These are phyloP conservation scores for Elsinoe ampelina DNA, from an alignment of 2,329 filamentous ascomycete genomes.

Conservation along the genomic window DNA sequence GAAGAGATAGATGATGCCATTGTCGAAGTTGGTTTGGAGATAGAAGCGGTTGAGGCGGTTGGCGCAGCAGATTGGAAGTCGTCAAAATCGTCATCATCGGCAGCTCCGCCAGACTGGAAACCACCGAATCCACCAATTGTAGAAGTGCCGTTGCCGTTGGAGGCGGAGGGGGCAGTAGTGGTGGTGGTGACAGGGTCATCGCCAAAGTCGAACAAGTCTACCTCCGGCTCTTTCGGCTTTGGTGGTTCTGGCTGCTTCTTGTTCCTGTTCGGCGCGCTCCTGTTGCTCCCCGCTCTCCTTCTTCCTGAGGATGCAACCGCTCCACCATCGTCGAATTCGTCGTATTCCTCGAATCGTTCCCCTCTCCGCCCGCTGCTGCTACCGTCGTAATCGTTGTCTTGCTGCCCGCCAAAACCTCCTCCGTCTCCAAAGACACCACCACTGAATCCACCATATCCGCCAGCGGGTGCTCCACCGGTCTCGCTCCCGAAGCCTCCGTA, in stretches of 20 bases:
- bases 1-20: conserved; percentile 28
- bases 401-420: conserved; percentile 78
- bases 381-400: conserved; percentile 51
- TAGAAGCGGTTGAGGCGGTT: conserved; percentile 25
- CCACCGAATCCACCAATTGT: conserved; percentile 95
- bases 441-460: conserved; percentile 56
- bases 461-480: conserved; percentile 23
- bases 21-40: conserved; percentile 37
- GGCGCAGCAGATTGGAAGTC: conserved; percentile 88
- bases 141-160: conserved; percentile 42
- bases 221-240: conserved; percentile 80
- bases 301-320: conserved; percentile 41
- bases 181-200: conserved; percentile 60
- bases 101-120: conserved; percentile 68
- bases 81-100: conserved; percentile 88
- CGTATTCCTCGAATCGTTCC: conserved; percentile 91
- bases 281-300: conserved; percentile 38
- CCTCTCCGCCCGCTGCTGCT: conserved; percentile 52
- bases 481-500: conserved; percentile 93
- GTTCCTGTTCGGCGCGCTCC: conserved; percentile 30
- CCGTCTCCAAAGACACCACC: conserved; percentile 87
- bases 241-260: conserved; percentile 58
- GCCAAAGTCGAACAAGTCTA: conserved; percentile 81
- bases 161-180: conserved; percentile 35
- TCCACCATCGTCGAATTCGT: conserved; percentile 80